phyloP scores from a whole-genome alignment of 2,329 filamentous ascomycete species.

The Gaeumannomyces tritici region DNA sequence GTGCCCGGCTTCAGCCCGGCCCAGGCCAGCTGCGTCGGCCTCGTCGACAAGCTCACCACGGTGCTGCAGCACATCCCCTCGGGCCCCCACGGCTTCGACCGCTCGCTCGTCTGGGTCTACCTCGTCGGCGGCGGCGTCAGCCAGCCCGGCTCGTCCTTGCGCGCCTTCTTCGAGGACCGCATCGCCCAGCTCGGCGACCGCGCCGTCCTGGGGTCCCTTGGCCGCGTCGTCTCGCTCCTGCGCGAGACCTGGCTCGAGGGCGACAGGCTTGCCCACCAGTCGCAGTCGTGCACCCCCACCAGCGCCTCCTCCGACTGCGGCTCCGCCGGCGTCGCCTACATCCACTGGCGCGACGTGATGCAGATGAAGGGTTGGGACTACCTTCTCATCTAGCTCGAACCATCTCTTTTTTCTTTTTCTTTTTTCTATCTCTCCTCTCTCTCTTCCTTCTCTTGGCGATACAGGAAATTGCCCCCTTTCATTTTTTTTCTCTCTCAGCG shows the following conservation, averaged over 20 bases:
- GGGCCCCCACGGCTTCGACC: slow-evolving; percentile 76
- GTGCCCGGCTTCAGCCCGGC: slow-evolving; percentile 77
- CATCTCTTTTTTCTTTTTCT: slow-evolving; percentile 13
- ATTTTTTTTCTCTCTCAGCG: slow-evolving; percentile 9
- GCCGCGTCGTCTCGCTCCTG: slow-evolving; percentile 69
- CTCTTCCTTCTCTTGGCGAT: slow-evolving; percentile 9
- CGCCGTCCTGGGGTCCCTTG: slow-evolving; percentile 76
- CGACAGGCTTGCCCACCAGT: slow-evolving; percentile 27
- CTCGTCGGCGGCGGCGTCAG: slow-evolving; percentile 78
- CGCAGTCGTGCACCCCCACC: slow-evolving; percentile 16
- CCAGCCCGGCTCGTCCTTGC: slow-evolving; percentile 63
- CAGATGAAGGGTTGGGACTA: slow-evolving; percentile 85
- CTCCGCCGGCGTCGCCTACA: slow-evolving; percentile 35
- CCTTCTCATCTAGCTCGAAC: slow-evolving; percentile 60
- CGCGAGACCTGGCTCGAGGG: slow-evolving; percentile 80
- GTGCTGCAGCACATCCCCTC: slow-evolving; percentile 75
- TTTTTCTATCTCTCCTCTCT: slow-evolving; percentile 9
- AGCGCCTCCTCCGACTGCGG: slow-evolving; percentile 26
- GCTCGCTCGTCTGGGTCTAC: slow-evolving; percentile 86
- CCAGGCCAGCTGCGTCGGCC: slow-evolving; percentile 62
- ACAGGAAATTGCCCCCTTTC: slow-evolving; percentile 20
- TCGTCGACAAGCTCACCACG: slow-evolving; percentile 69
- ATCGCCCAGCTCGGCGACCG: slow-evolving; percentile 64
- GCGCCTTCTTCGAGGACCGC: slow-evolving; percentile 67
- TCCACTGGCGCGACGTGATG: slow-evolving; percentile 96